Evolutionary conservation across 1,139 yeast species (phyloP).

Genomic region (Saccharomyces hybrid): DNA sequence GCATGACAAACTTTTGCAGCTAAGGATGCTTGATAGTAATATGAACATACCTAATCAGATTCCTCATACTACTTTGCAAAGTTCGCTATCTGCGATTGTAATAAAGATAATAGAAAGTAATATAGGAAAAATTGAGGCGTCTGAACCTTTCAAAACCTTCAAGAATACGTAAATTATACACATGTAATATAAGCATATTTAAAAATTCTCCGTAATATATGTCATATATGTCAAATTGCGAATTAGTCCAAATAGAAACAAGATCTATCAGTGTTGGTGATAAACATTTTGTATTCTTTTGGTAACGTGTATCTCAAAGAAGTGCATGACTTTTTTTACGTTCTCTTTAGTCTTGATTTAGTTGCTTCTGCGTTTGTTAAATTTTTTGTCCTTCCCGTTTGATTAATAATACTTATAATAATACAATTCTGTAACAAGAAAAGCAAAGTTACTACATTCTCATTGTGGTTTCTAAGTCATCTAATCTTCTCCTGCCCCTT

Average conservation of each 20-base stretch:
- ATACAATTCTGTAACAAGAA: not conserved
- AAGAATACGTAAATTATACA: not conserved
- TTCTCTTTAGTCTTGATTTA: not conserved
- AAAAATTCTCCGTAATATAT: not conserved
- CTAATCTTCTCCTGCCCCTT: conserved; percentile 48
- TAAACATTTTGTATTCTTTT: not conserved
- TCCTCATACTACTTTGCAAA: not conserved
- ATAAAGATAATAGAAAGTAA: not conserved
- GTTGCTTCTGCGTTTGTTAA: not conserved
- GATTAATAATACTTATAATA: not conserved
- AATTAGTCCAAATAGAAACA: not conserved
- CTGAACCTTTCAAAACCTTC: not conserved
- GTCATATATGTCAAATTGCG: not conserved
- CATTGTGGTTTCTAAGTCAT: conserved; percentile 43
- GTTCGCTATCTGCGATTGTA: not conserved
- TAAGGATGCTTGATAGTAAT: not conserved
- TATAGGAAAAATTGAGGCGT: not conserved
- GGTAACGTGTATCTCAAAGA: not conserved
- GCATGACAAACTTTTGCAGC: not conserved
- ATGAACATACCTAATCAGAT: not conserved
- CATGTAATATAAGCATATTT: not conserved
- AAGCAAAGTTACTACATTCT: conserved; percentile 12
- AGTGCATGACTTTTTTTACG: not conserved
- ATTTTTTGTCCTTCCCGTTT: not conserved
- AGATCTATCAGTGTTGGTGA: not conserved